Evolutionary conservation across 306 rosid genomes (phyloP).

Genomic region (Vicia faba): DNA sequence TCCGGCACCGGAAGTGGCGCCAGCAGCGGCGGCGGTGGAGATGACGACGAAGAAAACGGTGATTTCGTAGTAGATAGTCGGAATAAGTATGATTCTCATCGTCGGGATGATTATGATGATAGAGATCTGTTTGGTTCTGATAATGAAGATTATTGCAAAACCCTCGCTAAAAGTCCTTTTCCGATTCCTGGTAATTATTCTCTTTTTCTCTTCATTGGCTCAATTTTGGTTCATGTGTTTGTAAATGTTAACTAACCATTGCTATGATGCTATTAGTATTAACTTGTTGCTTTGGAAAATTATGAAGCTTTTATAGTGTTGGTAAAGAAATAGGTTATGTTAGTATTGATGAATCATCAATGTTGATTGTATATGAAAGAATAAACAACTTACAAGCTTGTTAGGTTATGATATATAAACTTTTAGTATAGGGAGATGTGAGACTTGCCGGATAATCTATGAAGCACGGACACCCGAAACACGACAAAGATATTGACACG

Average conservation of each 20-base stretch:
- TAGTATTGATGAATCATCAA: neutral
- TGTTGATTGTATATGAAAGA: neutral
- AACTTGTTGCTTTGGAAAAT: neutral
- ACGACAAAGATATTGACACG: too few relatives aligned
- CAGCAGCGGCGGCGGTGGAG: slow-evolving; percentile 44
- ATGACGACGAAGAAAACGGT: slow-evolving; percentile 59
- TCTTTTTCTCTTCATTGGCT: neutral
- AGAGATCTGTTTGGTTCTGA: slow-evolving; percentile 92
- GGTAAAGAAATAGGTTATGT: neutral
- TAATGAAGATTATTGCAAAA: slow-evolving; percentile 80
- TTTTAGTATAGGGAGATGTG: slow-evolving; percentile 20
- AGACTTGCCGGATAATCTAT: neutral
- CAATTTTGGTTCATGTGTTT: slow-evolving; percentile 11
- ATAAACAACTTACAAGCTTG: neutral
- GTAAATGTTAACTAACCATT: too few relatives aligned
- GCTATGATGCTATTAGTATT: neutral
- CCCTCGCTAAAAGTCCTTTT: slow-evolving; percentile 71
- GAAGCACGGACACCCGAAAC: too few relatives aligned
- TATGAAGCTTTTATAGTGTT: neutral
- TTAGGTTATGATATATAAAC: neutral
- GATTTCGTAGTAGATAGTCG: slow-evolving; percentile 50
- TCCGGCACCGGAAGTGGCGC: slow-evolving; percentile 52
- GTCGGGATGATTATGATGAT: slow-evolving; percentile 33
- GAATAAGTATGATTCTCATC: slow-evolving; percentile 1
- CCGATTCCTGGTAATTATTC: slow-evolving; percentile 69